Evolutionary conservation across 1,284 basidiomycete genomes (phyloP).

Genomic region (Naganishia sp.): DNA sequence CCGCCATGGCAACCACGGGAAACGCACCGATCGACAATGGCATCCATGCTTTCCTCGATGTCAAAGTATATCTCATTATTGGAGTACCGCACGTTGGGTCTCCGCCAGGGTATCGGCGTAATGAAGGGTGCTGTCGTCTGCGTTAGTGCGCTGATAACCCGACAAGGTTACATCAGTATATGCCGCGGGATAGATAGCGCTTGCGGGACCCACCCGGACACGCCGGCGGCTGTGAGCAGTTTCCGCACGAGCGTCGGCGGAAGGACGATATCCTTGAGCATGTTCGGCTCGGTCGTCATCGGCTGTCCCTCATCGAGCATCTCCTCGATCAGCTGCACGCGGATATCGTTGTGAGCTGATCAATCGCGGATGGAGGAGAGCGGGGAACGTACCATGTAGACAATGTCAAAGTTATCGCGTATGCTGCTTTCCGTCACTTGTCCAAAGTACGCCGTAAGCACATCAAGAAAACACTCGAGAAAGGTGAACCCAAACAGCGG

Average conservation of each 20-base stretch:
- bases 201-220: constrained; percentile 55
- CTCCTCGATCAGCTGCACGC: constrained; percentile 80
- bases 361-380: neutral
- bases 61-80: constrained; percentile 96
- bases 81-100: constrained; percentile 77
- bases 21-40: constrained; percentile 75
- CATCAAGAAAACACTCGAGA: constrained; percentile 77
- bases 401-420: constrained; percentile 92
- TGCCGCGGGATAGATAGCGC: neutral
- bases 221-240: constrained; percentile 65
- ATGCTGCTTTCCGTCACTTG: constrained; percentile 69
- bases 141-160: constrained; percentile 6
- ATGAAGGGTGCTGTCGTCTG: constrained; percentile 70
- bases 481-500: constrained; percentile 88
- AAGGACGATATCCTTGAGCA: constrained; percentile 86
- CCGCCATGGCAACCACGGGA: constrained; percentile 11
- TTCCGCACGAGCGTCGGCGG: constrained; percentile 83
- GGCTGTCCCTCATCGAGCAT: constrained; percentile 92
- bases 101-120: constrained; percentile 92
- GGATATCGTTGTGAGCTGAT: neutral
- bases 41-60: constrained; percentile 77
- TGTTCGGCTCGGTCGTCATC: constrained; percentile 88
- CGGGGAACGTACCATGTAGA: constrained; percentile 72
- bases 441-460: constrained; percentile 84
- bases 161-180: constrained; percentile 30